Conservation (phyloP, 179 eudicot species). For the Actinidia chinensis region DNA sequence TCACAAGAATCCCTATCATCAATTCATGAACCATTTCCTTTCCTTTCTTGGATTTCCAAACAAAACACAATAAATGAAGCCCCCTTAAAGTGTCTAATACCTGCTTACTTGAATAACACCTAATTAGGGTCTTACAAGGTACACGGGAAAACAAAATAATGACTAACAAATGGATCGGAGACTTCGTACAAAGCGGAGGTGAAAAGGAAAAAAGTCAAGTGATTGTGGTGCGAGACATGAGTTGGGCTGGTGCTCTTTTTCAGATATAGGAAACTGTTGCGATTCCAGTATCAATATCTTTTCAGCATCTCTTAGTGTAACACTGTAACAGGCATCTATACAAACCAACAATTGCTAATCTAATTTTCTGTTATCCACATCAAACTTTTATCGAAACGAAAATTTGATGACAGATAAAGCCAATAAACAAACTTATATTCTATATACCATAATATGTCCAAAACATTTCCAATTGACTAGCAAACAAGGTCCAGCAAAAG, state of each 20-base stretch:
- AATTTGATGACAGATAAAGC: not conserved
- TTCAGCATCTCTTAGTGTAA: constrained; percentile 3
- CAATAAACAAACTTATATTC: not conserved
- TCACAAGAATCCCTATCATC: not conserved
- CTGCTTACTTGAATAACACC: not conserved
- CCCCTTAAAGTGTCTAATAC: not conserved
- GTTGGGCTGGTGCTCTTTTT: not conserved
- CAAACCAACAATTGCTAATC: no score
- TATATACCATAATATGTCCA: not conserved
- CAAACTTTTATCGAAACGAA: not conserved
- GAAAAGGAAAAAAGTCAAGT: not conserved
- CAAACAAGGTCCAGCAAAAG: not conserved
- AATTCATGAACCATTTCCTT: constrained; percentile 5
- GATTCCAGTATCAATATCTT: not conserved
- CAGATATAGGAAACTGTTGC: not conserved
- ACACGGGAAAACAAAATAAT: not conserved
- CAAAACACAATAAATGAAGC: not conserved
- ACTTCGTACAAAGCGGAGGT: no score
- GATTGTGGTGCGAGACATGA: not conserved
- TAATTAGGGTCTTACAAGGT: not conserved
- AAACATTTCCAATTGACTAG: not conserved
- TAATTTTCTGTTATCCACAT: not conserved
- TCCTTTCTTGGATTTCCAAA: constrained; percentile 1
- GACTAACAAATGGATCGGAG: not conserved
- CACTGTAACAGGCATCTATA: not conserved